phyloP scores from a whole-genome alignment of 2,329 filamentous ascomycete species.

The Alternaria brassicae region DNA sequence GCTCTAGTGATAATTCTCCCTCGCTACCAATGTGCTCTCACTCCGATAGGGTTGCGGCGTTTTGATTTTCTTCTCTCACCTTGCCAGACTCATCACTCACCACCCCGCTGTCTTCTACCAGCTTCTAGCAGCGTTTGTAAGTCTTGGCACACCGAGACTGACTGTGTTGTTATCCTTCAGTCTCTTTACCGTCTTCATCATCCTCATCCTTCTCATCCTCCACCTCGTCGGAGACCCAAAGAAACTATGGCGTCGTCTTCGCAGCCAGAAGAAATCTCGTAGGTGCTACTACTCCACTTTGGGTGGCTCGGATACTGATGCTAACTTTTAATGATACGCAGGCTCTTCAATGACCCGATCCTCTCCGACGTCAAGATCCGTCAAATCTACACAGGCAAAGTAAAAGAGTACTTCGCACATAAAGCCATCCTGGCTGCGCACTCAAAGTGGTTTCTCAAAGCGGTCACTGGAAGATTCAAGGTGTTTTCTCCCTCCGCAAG shows the following conservation, averaged over 20 bases:
- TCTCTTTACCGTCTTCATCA: not conserved
- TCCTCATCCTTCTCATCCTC: too few species aligned
- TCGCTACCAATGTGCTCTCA: not conserved
- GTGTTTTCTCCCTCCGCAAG: not conserved
- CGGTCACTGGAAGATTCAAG: not conserved
- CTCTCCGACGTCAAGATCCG: constrained; percentile 16
- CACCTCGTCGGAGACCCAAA: not conserved
- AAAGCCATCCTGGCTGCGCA: not conserved
- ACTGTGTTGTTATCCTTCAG: not conserved
- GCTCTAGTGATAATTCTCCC: not conserved
- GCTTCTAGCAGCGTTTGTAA: not conserved
- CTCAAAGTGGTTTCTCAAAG: not conserved
- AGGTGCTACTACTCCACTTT: not conserved
- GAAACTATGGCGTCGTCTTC: not conserved
- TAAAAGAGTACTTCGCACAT: not conserved
- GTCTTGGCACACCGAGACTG: not conserved
- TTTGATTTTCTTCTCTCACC: not conserved
- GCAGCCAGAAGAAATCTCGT: not conserved
- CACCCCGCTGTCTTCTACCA: not conserved
- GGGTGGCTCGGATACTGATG: not conserved
- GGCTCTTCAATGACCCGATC: constrained; percentile 15
- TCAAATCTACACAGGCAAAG: constrained; percentile 1
- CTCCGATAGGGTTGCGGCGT: not conserved
- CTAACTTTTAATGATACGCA: not conserved
- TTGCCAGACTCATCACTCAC: not conserved